Percentiles rank a stretch among this genome's conserved stretches.
These are phyloP conservation scores for Apostasia ramifera DNA, from an alignment of 106 monocot species.

Conservation along the genomic window DNA sequence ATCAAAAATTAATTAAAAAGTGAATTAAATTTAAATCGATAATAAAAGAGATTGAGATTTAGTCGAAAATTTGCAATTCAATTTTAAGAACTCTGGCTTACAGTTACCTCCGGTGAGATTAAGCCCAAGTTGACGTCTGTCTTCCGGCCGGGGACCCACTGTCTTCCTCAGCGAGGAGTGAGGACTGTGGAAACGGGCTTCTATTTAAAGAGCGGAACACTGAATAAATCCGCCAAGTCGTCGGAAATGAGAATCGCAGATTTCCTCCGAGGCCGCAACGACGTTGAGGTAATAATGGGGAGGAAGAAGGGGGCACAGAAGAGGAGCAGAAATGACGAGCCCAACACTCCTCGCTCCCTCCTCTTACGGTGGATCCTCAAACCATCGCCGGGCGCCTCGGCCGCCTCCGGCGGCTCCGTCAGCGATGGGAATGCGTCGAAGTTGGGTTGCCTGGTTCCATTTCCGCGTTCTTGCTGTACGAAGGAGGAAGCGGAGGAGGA, in stretches of 20 bases:
- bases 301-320: neutral
- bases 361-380: neutral
- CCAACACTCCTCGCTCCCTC: neutral
- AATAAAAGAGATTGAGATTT: no score
- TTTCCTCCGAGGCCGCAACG: neutral
- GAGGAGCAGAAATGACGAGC: neutral
- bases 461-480: neutral
- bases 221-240: neutral
- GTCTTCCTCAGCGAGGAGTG: neutral
- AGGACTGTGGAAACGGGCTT: neutral
- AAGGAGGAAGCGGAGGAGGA: neutral
- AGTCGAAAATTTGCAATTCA: no score
- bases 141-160: neutral
- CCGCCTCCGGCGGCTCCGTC: neutral
- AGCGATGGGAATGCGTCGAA: neutral
- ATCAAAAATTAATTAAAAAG: no score
- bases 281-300: neutral
- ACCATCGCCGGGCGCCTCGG: neutral
- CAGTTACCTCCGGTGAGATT: neutral
- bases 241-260: neutral
- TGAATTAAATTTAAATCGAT: no score
- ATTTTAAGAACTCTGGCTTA: no score
- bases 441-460: conserved; percentile 1
- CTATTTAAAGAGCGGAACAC: no score
- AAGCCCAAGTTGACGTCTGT: neutral